Percentiles rank a stretch among this genome's conserved stretches.
Conservation (phyloP, 1,139 yeast genomes). For the Yamadazyma siamensis region DNA sequence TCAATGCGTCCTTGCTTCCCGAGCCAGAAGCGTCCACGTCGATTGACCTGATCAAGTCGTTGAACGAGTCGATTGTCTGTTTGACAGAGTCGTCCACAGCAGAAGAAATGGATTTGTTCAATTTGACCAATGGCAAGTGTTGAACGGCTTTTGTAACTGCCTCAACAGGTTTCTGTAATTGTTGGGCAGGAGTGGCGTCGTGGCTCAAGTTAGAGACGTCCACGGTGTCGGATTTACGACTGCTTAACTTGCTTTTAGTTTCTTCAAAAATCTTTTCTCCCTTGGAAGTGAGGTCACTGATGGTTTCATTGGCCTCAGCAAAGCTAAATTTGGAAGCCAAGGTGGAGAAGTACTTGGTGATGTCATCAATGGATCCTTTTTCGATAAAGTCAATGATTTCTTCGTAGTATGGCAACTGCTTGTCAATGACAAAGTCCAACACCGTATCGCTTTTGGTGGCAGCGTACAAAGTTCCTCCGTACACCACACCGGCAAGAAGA, state of each 20-base stretch:
- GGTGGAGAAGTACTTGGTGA: conserved; percentile 19
- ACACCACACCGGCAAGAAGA: conserved; percentile 26
- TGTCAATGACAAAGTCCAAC: conserved; percentile 45
- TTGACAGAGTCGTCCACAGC: conserved; percentile 45
- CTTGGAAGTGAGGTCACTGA: conserved; percentile 32
- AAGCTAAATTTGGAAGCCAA: conserved; percentile 19
- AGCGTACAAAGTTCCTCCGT: conserved; percentile 39
- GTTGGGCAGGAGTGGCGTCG: conserved; percentile 41
- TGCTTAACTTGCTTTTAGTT: conserved; percentile 29
- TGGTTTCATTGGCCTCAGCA: conserved; percentile 22
- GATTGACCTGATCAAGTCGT: conserved; percentile 49
- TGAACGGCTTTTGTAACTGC: conserved; percentile 28
- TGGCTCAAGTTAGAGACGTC: conserved; percentile 6
- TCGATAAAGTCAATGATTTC: conserved; percentile 40
- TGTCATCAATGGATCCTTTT: conserved; percentile 34
- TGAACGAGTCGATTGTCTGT: conserved; percentile 47
- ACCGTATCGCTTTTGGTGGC: conserved; percentile 47
- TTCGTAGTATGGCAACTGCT: conserved; percentile 45
- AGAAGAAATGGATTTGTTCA: conserved; percentile 18
- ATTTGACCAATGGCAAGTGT: conserved; percentile 35
- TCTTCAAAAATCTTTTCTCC: conserved; percentile 37
- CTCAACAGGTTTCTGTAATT: conserved; percentile 45
- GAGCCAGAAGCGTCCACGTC: conserved; percentile 36
- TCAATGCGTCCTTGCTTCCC: conserved; percentile 25
- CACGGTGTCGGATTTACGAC: conserved; percentile 16